Evolutionary conservation across 768 basidiomycete genomes (phyloP).

Genomic region (Symmetrospora coprosmae): DNA sequence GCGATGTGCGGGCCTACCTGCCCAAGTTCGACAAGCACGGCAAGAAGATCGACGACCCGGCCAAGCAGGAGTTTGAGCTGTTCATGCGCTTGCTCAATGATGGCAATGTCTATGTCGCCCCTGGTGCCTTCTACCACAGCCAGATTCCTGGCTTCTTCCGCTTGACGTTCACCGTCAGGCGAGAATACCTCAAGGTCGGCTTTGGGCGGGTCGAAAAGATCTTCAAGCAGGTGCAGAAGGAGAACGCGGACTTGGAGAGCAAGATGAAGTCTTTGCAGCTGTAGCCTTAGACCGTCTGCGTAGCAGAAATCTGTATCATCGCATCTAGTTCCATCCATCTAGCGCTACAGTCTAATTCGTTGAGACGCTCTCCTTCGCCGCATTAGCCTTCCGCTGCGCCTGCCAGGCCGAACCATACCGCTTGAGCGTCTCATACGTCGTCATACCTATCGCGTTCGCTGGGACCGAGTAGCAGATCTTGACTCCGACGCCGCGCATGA

Average conservation of each 20-base stretch:
- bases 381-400: background rate
- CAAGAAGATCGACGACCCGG: background rate
- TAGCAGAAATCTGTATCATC: no score
- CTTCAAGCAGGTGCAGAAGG: background rate
- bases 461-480: conserved; percentile 29
- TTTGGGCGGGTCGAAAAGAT: background rate
- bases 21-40: background rate
- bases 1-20: conserved; percentile 25
- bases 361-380: background rate
- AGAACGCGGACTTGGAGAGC: background rate
- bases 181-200: conserved; percentile 12
- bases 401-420: conserved; percentile 6
- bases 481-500: conserved; percentile 27
- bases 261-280: background rate
- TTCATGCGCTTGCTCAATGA: conserved; percentile 8
- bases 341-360: no score
- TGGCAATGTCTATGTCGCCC: conserved; percentile 15
- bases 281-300: no score
- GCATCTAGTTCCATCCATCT: no score
- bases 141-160: conserved; percentile 23
- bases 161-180: conserved; percentile 29
- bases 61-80: conserved; percentile 17
- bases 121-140: conserved; percentile 11
- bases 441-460: conserved; percentile 29
- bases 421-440: conserved; percentile 29